Percentiles rank a stretch among this genome's conserved stretches.
These are phyloP conservation scores for Globisporangium abappressorium DNA, from an alignment of 352 stramenopile species.

Conservation along the genomic window DNA sequence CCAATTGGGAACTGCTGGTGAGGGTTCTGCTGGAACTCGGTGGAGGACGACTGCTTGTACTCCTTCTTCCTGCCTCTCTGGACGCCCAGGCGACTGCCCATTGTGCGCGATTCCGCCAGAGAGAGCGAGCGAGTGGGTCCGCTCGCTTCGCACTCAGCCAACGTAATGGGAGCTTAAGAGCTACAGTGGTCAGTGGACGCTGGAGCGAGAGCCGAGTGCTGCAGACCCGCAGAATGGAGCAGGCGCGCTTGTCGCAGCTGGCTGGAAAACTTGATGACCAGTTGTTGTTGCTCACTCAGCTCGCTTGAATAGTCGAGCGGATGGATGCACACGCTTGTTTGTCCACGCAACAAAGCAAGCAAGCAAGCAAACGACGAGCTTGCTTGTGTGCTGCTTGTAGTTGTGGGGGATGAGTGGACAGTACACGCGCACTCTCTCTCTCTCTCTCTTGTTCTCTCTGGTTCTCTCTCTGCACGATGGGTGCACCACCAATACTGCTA, in stretches of 20 bases:
- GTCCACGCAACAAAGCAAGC: not conserved
- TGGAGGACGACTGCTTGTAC: constrained; percentile 1
- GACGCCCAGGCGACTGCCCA: constrained; percentile 11
- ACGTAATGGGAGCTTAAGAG: not conserved
- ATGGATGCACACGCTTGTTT: not conserved
- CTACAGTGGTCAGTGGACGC: not conserved
- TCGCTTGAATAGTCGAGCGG: not conserved
- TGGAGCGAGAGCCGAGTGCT: not conserved
- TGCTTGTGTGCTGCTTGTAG: not conserved
- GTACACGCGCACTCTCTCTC: not conserved
- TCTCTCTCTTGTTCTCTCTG: not conserved
- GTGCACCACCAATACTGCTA: not conserved
- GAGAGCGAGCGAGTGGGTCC: not conserved
- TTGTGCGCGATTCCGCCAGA: constrained; percentile 1
- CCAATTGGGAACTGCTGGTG: constrained; percentile 14
- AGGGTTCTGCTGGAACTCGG: constrained; percentile 1
- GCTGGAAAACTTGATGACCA: not conserved
- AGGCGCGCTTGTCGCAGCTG: constrained; percentile 7
- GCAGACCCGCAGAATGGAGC: not conserved
- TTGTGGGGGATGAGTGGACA: not conserved
- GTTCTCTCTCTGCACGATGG: not conserved
- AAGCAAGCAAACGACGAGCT: not conserved
- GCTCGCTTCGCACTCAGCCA: not conserved
- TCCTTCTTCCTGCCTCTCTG: constrained; percentile 2
- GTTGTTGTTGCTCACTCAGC: not conserved